Evolutionary conservation across 768 basidiomycete genomes (phyloP).

Genomic region (Mycena albidolilacea): DNA sequence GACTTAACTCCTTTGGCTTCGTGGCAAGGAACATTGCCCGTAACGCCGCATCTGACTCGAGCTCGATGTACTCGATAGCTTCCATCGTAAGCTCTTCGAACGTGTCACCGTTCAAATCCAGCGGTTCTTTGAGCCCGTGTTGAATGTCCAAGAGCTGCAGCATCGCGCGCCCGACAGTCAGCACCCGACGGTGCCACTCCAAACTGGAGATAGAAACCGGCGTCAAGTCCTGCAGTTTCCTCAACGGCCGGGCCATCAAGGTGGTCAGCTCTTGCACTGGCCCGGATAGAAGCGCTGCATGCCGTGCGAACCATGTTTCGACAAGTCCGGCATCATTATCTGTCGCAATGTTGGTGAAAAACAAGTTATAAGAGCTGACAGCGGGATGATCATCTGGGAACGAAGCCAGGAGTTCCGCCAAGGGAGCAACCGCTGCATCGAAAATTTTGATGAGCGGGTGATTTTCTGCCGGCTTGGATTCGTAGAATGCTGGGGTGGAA

Average conservation of each 20-base stretch:
- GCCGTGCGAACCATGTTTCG: too few relatives aligned
- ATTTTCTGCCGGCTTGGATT: too few relatives aligned
- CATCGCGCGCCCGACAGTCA: background rate
- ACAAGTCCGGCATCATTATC: too few relatives aligned
- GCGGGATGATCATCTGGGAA: too few relatives aligned
- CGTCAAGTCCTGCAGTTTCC: background rate
- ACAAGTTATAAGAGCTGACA: too few relatives aligned
- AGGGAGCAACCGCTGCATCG: too few relatives aligned
- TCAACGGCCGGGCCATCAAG: background rate
- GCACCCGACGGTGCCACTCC: constrained; percentile 11
- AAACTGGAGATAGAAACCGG: background rate
- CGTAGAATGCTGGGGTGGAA: too few relatives aligned
- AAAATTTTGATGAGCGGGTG: too few relatives aligned
- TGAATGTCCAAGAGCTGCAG: constrained; percentile 14
- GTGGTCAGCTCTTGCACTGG: too few relatives aligned
- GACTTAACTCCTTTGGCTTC: background rate
- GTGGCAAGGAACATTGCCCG: constrained; percentile 13
- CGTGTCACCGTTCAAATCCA: constrained; percentile 14
- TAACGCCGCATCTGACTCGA: background rate
- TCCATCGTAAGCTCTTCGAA: background rate
- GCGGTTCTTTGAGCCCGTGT: constrained; percentile 17
- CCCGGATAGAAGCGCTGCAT: too few relatives aligned
- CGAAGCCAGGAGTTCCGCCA: too few relatives aligned
- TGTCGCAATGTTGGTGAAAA: too few relatives aligned
- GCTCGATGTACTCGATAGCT: background rate